Conservation (phyloP, 2,329 filamentous ascomycete genomes). For the Cercospora sesami region DNA sequence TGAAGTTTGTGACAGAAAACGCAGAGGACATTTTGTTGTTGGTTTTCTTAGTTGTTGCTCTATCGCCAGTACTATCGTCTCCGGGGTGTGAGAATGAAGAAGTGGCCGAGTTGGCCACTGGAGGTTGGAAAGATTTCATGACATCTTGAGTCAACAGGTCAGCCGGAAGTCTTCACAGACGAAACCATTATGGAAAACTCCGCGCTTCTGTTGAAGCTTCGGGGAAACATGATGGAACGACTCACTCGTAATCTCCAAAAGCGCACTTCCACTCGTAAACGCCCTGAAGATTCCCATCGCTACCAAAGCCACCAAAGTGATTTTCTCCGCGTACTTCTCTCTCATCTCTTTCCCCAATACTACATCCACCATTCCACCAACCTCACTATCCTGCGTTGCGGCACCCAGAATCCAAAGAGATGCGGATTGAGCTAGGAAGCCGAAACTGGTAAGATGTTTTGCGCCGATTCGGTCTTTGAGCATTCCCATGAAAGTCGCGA, state of each 20-base stretch:
- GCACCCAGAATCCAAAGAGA: not conserved
- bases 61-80: not conserved
- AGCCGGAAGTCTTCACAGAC: no score
- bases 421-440: not conserved
- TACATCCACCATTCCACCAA: not conserved
- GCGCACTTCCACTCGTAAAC: not conserved
- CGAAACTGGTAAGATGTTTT: not conserved
- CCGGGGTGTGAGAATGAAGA: not conserved
- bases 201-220: no score
- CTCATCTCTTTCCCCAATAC: not conserved
- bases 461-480: not conserved
- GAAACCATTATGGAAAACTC: no score
- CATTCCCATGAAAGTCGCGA: not conserved
- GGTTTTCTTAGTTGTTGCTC: not conserved
- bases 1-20: not conserved
- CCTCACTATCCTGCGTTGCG: not conserved
- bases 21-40: not conserved
- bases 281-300: not conserved
- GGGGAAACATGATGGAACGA: not conserved
- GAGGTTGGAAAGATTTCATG: not conserved
- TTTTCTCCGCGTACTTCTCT: not conserved
- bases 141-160: not conserved
- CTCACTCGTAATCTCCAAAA: not conserved
- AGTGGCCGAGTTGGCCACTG: not conserved
- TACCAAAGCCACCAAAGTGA: not conserved